These are phyloP conservation scores for Zymoseptoria ardabiliae DNA, from an alignment of 2,329 filamentous ascomycete species.

Conservation along the genomic window DNA sequence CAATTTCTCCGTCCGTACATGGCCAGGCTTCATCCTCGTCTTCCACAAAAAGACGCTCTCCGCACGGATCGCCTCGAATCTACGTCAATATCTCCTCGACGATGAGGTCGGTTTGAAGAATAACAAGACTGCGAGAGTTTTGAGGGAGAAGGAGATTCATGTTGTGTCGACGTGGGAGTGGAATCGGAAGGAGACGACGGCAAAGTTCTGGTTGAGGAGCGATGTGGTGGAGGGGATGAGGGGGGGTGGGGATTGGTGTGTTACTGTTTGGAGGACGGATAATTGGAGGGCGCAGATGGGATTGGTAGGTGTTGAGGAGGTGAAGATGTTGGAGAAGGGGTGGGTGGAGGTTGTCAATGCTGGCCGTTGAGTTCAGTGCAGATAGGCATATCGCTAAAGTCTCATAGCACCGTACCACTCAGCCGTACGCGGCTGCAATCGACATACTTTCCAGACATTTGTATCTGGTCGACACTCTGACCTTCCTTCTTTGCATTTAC, in stretches of 20 bases:
- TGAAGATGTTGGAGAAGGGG: not conserved
- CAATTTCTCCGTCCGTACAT: not conserved
- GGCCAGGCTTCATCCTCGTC: slow-evolving; percentile 5
- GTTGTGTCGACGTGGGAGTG: slow-evolving; percentile 11
- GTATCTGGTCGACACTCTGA: too few species aligned
- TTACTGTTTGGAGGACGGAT: slow-evolving; percentile 12
- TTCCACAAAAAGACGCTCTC: not conserved
- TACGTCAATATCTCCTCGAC: slow-evolving; percentile 6
- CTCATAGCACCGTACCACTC: too few species aligned
- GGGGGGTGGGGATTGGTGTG: not conserved
- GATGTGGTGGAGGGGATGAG: slow-evolving; percentile 6
- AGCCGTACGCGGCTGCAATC: too few species aligned
- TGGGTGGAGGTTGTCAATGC: not conserved
- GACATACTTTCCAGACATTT: too few species aligned
- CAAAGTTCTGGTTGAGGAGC: slow-evolving; percentile 13
- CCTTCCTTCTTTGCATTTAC: too few species aligned
- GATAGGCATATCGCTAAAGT: too few species aligned
- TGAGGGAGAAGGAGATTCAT: slow-evolving; percentile 7
- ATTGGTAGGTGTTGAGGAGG: not conserved
- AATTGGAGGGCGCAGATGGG: slow-evolving; percentile 4
- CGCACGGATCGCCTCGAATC: not conserved
- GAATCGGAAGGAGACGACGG: not conserved
- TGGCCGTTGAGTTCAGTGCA: too few species aligned
- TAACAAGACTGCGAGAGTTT: not conserved
- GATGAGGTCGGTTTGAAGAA: slow-evolving; percentile 6